phyloP scores from a whole-genome alignment of 2,329 filamentous ascomycete genomes.

The Fusarium guadeloupense region DNA sequence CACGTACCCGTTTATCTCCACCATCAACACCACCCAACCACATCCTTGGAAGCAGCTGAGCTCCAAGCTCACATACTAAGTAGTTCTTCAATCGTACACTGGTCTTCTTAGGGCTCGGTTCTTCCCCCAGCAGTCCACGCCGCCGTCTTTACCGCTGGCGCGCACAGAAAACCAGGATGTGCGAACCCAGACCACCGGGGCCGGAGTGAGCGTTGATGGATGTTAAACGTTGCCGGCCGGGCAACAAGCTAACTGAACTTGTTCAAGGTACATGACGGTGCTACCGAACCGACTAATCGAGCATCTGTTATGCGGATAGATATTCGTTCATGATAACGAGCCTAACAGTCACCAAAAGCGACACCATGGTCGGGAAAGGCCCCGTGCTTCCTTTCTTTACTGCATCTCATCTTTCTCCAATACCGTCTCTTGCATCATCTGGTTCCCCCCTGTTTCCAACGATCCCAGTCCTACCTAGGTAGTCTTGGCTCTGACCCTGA shows the following conservation, averaged over 20 bases:
- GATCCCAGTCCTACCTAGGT: slow-evolving; percentile 17
- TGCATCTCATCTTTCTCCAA: slow-evolving; percentile 34
- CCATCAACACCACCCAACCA: slow-evolving; percentile 7
- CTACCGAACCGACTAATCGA: slow-evolving; percentile 14
- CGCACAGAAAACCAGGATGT: slow-evolving; percentile 11
- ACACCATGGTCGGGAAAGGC: slow-evolving; percentile 8
- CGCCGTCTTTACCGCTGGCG: slow-evolving; percentile 15
- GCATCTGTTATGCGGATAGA: slow-evolving; percentile 1
- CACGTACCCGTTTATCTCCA: slow-evolving; percentile 1
- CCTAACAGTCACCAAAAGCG: slow-evolving; percentile 16
- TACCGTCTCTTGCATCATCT: slow-evolving; percentile 39
- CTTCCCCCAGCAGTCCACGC: slow-evolving; percentile 3
- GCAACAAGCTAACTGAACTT: slow-evolving; percentile 23
- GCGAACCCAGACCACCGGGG: slow-evolving; percentile 19
- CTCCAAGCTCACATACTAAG: slow-evolving; percentile 1
- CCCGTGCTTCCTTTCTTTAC: slow-evolving; percentile 7
- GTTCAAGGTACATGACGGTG: slow-evolving; percentile 12
- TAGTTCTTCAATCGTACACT: slow-evolving; percentile 9
- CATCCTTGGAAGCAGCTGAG: slow-evolving; percentile 3
- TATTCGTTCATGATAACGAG: slow-evolving; percentile 23
- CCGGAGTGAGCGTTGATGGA: slow-evolving; percentile 18
- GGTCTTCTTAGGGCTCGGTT: slow-evolving; percentile 4
- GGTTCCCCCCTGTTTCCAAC: slow-evolving; percentile 13
- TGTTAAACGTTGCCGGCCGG: slow-evolving; percentile 39
- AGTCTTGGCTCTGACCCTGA: slow-evolving; percentile 26